Evolutionary conservation across 1,139 yeast genomes (phyloP).

Genomic region (Geotrichum aggregatum): DNA sequence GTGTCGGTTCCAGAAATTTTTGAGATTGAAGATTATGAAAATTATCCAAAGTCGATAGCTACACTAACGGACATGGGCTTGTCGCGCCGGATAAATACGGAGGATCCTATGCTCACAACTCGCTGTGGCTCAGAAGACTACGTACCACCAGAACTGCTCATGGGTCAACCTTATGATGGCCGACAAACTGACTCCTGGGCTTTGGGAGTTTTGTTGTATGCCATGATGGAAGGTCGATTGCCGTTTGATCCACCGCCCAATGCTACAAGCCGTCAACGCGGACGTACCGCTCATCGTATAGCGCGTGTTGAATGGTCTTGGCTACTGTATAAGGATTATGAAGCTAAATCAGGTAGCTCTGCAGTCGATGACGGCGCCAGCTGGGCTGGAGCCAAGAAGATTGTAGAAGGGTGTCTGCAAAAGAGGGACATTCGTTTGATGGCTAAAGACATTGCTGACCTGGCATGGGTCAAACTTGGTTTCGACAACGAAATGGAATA

Average conservation of each 20-base stretch:
- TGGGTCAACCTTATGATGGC: conserved; percentile 91
- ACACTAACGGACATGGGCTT: conserved; percentile 86
- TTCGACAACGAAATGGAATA: conserved; percentile 38
- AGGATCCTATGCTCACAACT: conserved; percentile 64
- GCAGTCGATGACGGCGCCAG: conserved; percentile 29
- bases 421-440: conserved; percentile 51
- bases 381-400: conserved; percentile 47
- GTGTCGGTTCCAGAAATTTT: not conserved
- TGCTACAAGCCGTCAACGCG: conserved; percentile 43
- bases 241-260: conserved; percentile 66
- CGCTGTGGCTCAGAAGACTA: conserved; percentile 95
- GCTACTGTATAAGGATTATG: conserved; percentile 38
- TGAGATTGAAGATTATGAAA: conserved; percentile 16
- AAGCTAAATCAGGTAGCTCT: conserved; percentile 19
- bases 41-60: conserved; percentile 43
- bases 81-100: conserved; percentile 60
- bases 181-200: conserved; percentile 91
- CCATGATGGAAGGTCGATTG: conserved; percentile 73
- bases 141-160: conserved; percentile 84
- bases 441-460: conserved; percentile 40
- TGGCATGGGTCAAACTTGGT: conserved; percentile 36
- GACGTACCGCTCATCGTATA: conserved; percentile 77
- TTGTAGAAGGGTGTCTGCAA: conserved; percentile 53
- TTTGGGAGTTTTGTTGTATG: conserved; percentile 80
- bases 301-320: conserved; percentile 93